Percentiles rank a stretch among this genome's conserved stretches.
These are phyloP conservation scores for Daldinia grandis DNA, from an alignment of 495 filamentous ascomycete genomes.

Conservation along the genomic window DNA sequence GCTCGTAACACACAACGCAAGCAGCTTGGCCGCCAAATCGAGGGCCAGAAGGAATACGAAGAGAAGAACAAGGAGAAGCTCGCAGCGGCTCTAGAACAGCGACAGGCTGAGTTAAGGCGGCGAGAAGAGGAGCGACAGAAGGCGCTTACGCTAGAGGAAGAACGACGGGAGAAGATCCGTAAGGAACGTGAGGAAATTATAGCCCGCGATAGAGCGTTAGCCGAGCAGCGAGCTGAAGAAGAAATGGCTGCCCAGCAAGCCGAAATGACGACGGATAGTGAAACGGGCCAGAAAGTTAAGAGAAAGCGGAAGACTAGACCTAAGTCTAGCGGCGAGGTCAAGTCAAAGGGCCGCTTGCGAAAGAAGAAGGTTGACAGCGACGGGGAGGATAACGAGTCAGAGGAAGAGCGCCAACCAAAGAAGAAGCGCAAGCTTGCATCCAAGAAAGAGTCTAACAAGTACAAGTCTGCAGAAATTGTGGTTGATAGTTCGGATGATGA, in stretches of 20 bases:
- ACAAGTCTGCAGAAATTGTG: constrained; percentile 82
- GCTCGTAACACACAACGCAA: constrained; percentile 90
- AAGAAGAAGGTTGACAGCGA: constrained; percentile 73
- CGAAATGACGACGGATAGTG: constrained; percentile 76
- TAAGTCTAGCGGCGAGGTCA: constrained; percentile 56
- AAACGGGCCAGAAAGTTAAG: constrained; percentile 80
- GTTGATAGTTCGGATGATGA: constrained; percentile 69
- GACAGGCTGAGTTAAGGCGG: constrained; percentile 77
- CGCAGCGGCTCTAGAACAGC: constrained; percentile 73
- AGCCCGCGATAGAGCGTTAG: constrained; percentile 76
- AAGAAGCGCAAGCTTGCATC: constrained; percentile 70
- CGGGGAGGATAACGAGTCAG: constrained; percentile 61
- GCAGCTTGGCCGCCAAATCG: constrained; percentile 84
- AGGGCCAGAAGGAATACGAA: constrained; percentile 89
- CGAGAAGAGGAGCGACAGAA: constrained; percentile 76
- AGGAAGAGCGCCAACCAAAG: constrained; percentile 58
- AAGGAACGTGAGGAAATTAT: constrained; percentile 82
- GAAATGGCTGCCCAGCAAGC: constrained; percentile 72
- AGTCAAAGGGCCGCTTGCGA: constrained; percentile 52
- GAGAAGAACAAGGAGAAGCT: constrained; percentile 89
- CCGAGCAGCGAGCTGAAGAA: constrained; percentile 74
- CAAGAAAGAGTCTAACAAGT: constrained; percentile 66
- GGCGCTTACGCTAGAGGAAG: constrained; percentile 70
- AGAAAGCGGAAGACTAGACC: constrained; percentile 66
- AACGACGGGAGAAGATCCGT: constrained; percentile 77